These are phyloP conservation scores for Brettanomyces bruxellensis DNA, from an alignment of 805 yeast genomes.

Conservation along the genomic window DNA sequence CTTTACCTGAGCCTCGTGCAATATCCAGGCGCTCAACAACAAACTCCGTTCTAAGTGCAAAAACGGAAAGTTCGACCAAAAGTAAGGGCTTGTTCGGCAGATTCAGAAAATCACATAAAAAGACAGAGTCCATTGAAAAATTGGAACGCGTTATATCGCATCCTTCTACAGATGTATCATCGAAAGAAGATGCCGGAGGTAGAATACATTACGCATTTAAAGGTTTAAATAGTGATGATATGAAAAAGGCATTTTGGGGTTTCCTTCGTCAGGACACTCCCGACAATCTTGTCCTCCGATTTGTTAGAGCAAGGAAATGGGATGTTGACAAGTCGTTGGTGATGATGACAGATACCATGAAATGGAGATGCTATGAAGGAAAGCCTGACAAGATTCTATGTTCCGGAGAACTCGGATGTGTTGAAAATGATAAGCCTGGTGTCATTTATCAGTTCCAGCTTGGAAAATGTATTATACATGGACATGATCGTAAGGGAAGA, in stretches of 20 bases:
- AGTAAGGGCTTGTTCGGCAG: slow-evolving; percentile 23
- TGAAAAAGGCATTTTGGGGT: slow-evolving; percentile 46
- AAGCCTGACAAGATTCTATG: slow-evolving; percentile 52
- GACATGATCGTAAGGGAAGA: slow-evolving; percentile 62
- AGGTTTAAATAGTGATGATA: slow-evolving; percentile 40
- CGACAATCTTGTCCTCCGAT: slow-evolving; percentile 70
- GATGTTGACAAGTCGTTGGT: slow-evolving; percentile 55
- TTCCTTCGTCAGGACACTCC: slow-evolving; percentile 70
- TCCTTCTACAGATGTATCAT: slow-evolving; percentile 2
- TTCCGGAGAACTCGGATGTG: slow-evolving; percentile 63
- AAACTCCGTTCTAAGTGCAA: neutral
- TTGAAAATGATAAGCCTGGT: slow-evolving; percentile 34
- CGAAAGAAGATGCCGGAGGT: slow-evolving; percentile 12
- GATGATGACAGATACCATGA: slow-evolving; percentile 65
- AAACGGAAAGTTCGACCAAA: slow-evolving; percentile 21
- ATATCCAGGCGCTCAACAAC: slow-evolving; percentile 6
- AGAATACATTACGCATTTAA: slow-evolving; percentile 41
- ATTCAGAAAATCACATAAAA: slow-evolving; percentile 16
- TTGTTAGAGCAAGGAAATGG: slow-evolving; percentile 83
- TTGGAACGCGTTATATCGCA: slow-evolving; percentile 1
- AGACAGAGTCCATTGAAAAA: slow-evolving; percentile 16
- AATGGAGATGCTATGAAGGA: slow-evolving; percentile 63
- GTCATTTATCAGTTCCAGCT: slow-evolving; percentile 47
- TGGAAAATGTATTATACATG: slow-evolving; percentile 68
- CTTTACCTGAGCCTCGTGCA: slow-evolving; percentile 8